Evolutionary conservation across 2,329 filamentous ascomycete genomes (phyloP), one percentile per base, ranked within the genome.

Genomic region (Aspergillus sergii): DNA sequence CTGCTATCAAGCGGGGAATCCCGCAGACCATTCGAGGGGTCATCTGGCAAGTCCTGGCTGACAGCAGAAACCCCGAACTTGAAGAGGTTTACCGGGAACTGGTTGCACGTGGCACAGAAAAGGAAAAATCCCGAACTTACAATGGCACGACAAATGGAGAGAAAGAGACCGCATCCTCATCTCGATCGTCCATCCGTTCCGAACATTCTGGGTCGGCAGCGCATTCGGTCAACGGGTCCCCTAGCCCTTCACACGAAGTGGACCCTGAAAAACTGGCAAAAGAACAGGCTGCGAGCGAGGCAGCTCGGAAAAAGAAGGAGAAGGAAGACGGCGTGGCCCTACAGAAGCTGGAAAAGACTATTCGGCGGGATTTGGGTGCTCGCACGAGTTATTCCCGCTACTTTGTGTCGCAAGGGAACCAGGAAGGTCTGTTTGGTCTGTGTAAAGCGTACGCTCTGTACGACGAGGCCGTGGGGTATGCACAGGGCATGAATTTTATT

Each of bases 401-500:
- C 79, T 91, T 96, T 65, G 91, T 94, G 66, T 91, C 93, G 39
- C 91, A 94, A 65, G 94, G 93, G 39, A 88, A 97, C 50, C 95
- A 98, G 77, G 95, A 98, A 72, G 92, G 92, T 10, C 85, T 99
- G 11, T 98, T 97, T 78, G 94, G 94, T 43, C 88, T 99, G 41
- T 99, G 95, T 82, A 99, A 98, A 79, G 94, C 95, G 1, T 99
- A 99, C 79, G 95, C 95, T 16, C 83, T 99, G 34, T 98, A 94
- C 71, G 95, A 99, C 73, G 93, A 97, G 73, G 91, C 85, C 9
- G 95, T 99, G 41, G 94, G 95, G 36, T 99, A 99, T 77, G 94
- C 96, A 0, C 95, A 99, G 78, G 95, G 95, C 74, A 97, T 99
- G 91, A 99, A 98, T 75, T 99, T 99, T 73, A 88, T 99, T 64